These are phyloP conservation scores for Cucurbita maxima DNA, from an alignment of 306 rosid genomes.

Conservation along the genomic window DNA sequence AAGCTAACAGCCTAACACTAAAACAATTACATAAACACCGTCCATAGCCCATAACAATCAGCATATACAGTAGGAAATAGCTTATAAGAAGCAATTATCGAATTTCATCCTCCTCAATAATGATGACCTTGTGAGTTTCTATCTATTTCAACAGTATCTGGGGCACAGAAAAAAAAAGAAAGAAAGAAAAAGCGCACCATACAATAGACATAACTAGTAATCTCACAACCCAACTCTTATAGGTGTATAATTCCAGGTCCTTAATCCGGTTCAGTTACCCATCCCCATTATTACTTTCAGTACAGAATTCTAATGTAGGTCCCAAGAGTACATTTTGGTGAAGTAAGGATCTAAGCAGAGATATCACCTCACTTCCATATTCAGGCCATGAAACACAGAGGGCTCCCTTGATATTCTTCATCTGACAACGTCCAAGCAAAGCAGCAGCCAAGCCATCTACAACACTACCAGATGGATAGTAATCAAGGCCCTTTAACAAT, in stretches of 20 bases:
- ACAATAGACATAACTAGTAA: not conserved
- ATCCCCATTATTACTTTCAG: not conserved
- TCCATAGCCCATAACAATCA: not conserved
- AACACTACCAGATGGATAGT: constrained; percentile 74
- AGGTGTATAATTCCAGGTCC: constrained; percentile 61
- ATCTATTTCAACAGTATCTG: constrained; percentile 1
- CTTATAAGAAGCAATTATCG: not conserved
- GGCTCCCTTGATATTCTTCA: constrained; percentile 36
- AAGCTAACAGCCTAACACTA: not conserved
- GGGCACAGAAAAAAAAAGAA: not conserved
- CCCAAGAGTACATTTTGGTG: constrained; percentile 15
- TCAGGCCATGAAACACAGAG: constrained; percentile 72
- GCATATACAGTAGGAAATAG: not conserved
- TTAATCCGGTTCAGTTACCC: constrained; percentile 20
- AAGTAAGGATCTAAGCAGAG: constrained; percentile 32
- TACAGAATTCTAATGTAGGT: constrained; percentile 21
- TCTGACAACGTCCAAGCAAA: constrained; percentile 45
- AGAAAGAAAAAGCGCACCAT: constrained; percentile 3
- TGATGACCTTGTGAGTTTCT: not conserved
- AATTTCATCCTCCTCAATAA: not conserved
- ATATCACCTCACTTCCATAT: constrained; percentile 30
- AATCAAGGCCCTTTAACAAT: constrained; percentile 25
- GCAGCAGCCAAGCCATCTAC: constrained; percentile 74
- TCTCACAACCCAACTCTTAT: constrained; percentile 2
- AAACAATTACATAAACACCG: not conserved